Evolutionary conservation across 2,329 filamentous ascomycete genomes (phyloP), one percentile per base, ranked within the genome.

Genomic region (Diaporthe vexans): DNA sequence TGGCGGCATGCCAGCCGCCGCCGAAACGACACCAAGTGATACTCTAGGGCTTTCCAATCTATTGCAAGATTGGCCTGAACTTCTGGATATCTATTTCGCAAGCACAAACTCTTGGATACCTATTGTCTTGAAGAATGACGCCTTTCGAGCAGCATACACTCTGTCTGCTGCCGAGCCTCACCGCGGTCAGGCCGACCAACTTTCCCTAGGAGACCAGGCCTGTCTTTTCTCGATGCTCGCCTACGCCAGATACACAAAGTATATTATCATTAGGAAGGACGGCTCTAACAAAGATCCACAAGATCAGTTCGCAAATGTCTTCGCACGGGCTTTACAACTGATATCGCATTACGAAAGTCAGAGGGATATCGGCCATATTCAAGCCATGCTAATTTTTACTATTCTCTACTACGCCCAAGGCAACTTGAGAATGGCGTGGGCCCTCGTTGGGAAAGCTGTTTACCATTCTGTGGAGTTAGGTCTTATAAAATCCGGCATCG

Each of bases 401-500:
- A 43, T 65, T n/a, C 59, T 65, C 10, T 26, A 65, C 11, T 65
- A 65, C 40, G 40, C 59, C 5, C 59, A 65, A 17, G 59, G 59
- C 48, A 48, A 65, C 43, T 6, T 65, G 19, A 19, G 40, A 19
- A 43, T 48, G 40, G 59, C 59, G 40, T 65, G 59, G 40, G 48
- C 59, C 59, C 21, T 65, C 9, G 59, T 65, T 17, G 59, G 59
- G 4, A 65, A 19, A 35, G 59, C 59, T n/a, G 59, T 65, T 19
- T 65, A 65, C 43, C 59, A 65, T 11, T 24, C 24, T 48, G 59
- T 65, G n/a, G 59, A 65, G 26, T 40, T 65, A 9, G 59, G 59
- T n/a, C 59, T 65, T 15, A 5, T 65, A 2, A n/a, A 48, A n/a
- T 17, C 59, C 40, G 59, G 26, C 15, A 10, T 2, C 9, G n/a